These are phyloP conservation scores for Ustilago nuda DNA, from an alignment of 1,284 basidiomycete genomes.

Conservation along the genomic window DNA sequence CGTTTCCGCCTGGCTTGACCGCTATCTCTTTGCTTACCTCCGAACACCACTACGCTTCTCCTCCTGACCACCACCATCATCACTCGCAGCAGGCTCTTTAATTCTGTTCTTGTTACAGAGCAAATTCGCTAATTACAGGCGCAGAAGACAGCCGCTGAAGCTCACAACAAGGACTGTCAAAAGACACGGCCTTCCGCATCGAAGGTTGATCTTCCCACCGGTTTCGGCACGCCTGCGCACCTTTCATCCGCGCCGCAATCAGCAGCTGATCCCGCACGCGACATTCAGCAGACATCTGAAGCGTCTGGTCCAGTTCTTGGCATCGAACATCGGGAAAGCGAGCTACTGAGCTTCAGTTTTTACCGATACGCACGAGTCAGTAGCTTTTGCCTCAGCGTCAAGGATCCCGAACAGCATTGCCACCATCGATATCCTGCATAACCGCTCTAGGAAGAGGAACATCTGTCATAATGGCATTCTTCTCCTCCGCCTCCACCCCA, in stretches of 20 bases:
- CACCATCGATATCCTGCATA: neutral
- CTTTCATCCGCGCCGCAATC: neutral
- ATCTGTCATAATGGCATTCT: conserved; percentile 52
- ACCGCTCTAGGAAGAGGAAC: neutral
- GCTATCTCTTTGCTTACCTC: neutral
- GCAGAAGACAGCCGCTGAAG: too few species aligned
- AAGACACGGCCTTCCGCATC: neutral
- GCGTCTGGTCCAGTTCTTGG: neutral
- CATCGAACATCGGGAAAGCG: neutral
- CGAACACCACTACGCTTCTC: neutral
- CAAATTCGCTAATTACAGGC: too few species aligned
- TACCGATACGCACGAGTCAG: neutral
- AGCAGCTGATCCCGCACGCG: neutral
- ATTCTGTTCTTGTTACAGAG: too few species aligned
- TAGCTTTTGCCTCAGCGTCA: neutral
- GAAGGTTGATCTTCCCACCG: neutral
- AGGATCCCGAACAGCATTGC: neutral
- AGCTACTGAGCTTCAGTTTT: neutral
- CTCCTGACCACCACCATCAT: neutral
- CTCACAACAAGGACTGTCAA: too few species aligned
- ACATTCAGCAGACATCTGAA: neutral
- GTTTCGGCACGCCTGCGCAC: neutral
- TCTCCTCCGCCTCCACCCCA: conserved; percentile 54
- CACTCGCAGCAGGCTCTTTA: neutral
- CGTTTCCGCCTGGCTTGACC: conserved; percentile 8